Conservation (phyloP, 129 eudicot genomes). For the Tagetes erecta region DNA sequence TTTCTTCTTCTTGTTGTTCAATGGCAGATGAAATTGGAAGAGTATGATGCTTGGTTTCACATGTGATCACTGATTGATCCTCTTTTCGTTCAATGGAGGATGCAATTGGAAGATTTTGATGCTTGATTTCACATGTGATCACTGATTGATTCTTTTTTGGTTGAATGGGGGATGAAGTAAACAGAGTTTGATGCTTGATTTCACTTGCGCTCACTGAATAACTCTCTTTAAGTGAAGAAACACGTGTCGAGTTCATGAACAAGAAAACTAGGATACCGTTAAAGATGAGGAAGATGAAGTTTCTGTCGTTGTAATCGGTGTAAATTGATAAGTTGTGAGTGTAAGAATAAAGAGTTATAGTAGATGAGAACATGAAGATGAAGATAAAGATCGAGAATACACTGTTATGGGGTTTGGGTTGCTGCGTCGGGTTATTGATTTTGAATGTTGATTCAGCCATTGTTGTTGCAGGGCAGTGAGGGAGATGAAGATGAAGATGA, state of each 20-base stretch:
- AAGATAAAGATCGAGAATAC: slow-evolving; percentile 31
- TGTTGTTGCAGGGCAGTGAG: background rate
- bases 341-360: slow-evolving; percentile 21
- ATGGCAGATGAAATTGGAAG: background rate
- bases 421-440: background rate
- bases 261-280: slow-evolving; percentile 59
- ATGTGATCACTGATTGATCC: background rate
- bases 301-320: slow-evolving; percentile 45
- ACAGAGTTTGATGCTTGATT: too few species aligned
- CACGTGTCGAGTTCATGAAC: slow-evolving; percentile 30
- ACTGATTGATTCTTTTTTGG: too few species aligned
- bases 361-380: slow-evolving; percentile 31
- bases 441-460: background rate
- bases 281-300: slow-evolving; percentile 66
- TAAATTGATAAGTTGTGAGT: slow-evolving; percentile 30
- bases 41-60: slow-evolving; percentile 2
- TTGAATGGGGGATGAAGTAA: too few species aligned
- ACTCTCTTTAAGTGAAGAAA: slow-evolving; percentile 23
- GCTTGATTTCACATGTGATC: too few species aligned
- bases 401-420: slow-evolving; percentile 16
- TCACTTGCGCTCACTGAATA: too few species aligned
- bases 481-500: background rate
- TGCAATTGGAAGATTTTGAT: too few species aligned
- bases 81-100: background rate
- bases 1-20: slow-evolving; percentile 8